Percentiles rank a stretch among this genome's conserved stretches.
phyloP scores from a whole-genome alignment of 2,329 filamentous ascomycete genomes.

The Cytospora mali region DNA sequence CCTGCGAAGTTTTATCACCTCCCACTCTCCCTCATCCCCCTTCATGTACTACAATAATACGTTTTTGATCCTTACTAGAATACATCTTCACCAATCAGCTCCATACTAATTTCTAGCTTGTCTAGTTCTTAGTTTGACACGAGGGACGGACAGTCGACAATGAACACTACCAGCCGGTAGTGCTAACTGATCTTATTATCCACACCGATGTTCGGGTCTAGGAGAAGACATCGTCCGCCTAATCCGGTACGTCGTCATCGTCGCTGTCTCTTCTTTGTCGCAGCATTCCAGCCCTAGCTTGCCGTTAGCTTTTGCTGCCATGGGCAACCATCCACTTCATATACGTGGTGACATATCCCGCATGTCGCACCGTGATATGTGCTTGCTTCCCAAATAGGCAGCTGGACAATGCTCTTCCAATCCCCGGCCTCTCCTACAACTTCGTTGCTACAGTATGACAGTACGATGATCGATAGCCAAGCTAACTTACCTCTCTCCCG shows the following conservation, averaged over 20 bases:
- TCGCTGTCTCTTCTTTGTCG: slow-evolving; percentile 28
- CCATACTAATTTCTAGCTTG: too few species aligned
- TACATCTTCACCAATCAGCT: neutral
- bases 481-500: slow-evolving; percentile 24
- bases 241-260: slow-evolving; percentile 49
- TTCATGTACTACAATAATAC: neutral
- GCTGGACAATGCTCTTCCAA: slow-evolving; percentile 1
- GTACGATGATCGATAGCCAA: slow-evolving; percentile 13
- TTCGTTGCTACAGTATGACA: neutral
- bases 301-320: slow-evolving; percentile 4
- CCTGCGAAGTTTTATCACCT: neutral
- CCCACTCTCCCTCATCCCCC: neutral
- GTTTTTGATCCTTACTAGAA: neutral
- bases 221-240: slow-evolving; percentile 49
- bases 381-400: slow-evolving; percentile 9
- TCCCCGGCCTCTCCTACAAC: slow-evolving; percentile 1
- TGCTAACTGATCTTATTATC: slow-evolving; percentile 9
- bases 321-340: neutral
- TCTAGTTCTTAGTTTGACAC: neutral
- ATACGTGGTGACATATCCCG: neutral
- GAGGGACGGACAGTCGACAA: slow-evolving; percentile 6
- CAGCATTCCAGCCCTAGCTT: neutral
- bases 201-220: slow-evolving; percentile 53
- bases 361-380: slow-evolving; percentile 1
- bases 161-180: slow-evolving; percentile 15